These are phyloP conservation scores for Sphaerulina vaccinii DNA, from an alignment of 2,329 filamentous ascomycete species.

Conservation along the genomic window DNA sequence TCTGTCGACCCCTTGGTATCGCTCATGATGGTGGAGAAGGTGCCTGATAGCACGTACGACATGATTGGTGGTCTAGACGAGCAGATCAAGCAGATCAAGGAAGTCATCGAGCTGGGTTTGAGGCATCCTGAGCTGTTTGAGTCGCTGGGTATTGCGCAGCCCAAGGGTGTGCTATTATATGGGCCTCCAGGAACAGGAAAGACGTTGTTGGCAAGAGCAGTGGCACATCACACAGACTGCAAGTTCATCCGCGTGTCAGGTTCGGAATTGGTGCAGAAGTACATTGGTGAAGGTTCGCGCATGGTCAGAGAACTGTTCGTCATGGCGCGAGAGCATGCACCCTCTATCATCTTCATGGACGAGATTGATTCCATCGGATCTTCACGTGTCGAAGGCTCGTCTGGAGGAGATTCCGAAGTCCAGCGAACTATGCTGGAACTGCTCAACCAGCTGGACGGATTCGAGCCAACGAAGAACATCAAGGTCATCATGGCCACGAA, in stretches of 20 bases:
- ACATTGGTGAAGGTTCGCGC: conserved; percentile 94
- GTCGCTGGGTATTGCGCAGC: conserved; percentile 96
- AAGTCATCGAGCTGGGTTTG: conserved; percentile 96
- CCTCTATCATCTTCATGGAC: conserved; percentile 99
- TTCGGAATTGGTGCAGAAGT: conserved; percentile 96
- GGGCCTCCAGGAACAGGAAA: conserved; percentile 96
- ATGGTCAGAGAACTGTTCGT: conserved; percentile 99
- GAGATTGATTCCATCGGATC: conserved; percentile 99
- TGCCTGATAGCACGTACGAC: conserved; percentile 98
- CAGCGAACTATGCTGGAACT: conserved; percentile 98
- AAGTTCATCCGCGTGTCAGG: conserved; percentile 98
- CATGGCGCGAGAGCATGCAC: conserved; percentile 97
- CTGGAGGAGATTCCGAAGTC: conserved; percentile 93
- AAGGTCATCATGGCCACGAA: conserved; percentile 99
- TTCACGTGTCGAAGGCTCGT: conserved; percentile 91
- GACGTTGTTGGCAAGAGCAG: conserved; percentile 89
- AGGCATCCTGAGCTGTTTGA: conserved; percentile 99
- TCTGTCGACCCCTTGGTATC: conserved; percentile 98
- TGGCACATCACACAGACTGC: conserved; percentile 97
- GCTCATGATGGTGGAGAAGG: conserved; percentile 99
- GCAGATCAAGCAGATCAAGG: conserved; percentile 99
- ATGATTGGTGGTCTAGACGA: conserved; percentile 99
- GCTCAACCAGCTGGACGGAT: conserved; percentile 96
- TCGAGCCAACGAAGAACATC: conserved; percentile 95
- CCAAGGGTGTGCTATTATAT: conserved; percentile 95